Evolutionary conservation across 2,329 filamentous ascomycete species (phyloP).

Genomic region (Alternaria novae-zelandiae): DNA sequence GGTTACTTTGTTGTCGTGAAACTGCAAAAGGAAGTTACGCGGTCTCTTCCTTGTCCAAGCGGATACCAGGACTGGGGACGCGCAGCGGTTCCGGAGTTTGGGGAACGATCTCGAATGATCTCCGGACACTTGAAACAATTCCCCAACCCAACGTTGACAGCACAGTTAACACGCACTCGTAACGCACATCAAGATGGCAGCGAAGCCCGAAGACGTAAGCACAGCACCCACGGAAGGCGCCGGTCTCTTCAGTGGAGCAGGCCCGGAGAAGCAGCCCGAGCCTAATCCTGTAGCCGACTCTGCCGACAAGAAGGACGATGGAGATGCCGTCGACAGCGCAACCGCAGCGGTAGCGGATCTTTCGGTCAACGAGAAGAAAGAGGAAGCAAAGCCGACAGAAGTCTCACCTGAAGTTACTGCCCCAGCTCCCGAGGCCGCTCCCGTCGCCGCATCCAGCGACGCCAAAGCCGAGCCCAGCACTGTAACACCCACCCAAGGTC

Average conservation of each 20-base stretch:
- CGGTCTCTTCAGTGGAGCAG: slow-evolving; percentile 8
- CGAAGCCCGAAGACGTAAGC: slow-evolving; percentile 23
- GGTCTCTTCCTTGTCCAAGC: not conserved
- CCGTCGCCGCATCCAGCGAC: slow-evolving; percentile 6
- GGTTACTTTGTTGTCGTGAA: not conserved
- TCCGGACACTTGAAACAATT: slow-evolving; percentile 11
- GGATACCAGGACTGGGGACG: not conserved
- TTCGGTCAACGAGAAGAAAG: slow-evolving; percentile 22
- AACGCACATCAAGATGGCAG: slow-evolving; percentile 20
- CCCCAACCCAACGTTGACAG: slow-evolving; percentile 2
- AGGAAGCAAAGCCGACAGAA: slow-evolving; percentile 18
- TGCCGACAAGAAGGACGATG: slow-evolving; percentile 22
- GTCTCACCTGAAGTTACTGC: not conserved
- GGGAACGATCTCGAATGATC: slow-evolving; percentile 4
- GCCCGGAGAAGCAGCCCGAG: slow-evolving; percentile 25
- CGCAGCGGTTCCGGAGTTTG: slow-evolving; percentile 16
- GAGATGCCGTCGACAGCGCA: slow-evolving; percentile 21
- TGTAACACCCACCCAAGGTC: slow-evolving; percentile 15
- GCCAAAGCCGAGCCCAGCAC: slow-evolving; percentile 4
- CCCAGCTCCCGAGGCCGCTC: not conserved
- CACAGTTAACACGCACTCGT: not conserved
- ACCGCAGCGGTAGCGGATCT: slow-evolving; percentile 23
- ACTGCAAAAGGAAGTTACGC: not conserved
- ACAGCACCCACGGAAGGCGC: slow-evolving; percentile 21
- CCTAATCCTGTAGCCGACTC: slow-evolving; percentile 16